Percentiles rank a stretch among this genome's conserved stretches.
Conservation (phyloP, 2,329 filamentous ascomycete genomes). For the Monosporascus cannonballus region DNA sequence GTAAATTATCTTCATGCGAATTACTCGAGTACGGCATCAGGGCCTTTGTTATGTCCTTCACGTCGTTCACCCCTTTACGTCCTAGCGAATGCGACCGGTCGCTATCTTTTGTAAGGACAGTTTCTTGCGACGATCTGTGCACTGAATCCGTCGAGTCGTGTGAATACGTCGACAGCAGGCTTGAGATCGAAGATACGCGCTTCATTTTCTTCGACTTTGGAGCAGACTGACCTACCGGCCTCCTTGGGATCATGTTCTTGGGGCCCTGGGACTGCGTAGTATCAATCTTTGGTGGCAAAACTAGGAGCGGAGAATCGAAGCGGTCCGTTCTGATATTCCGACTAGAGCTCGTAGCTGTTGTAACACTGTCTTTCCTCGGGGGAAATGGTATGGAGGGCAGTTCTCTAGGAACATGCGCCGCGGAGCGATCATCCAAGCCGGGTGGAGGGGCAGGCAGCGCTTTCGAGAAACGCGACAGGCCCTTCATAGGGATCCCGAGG, state of each 20-base stretch:
- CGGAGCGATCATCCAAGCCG: slow-evolving; percentile 11
- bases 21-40: slow-evolving; percentile 19
- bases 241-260: slow-evolving; percentile 30
- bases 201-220: slow-evolving; percentile 24
- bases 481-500: slow-evolving; percentile 31
- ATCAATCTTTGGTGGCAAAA: slow-evolving; percentile 22
- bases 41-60: slow-evolving; percentile 14
- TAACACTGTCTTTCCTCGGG: slow-evolving; percentile 21
- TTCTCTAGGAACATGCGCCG: slow-evolving; percentile 14
- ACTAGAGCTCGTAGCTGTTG: slow-evolving; percentile 12
- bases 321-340: slow-evolving; percentile 18
- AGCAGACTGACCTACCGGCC: slow-evolving; percentile 22
- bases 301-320: slow-evolving; percentile 25
- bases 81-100: slow-evolving; percentile 28
- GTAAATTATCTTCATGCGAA: slow-evolving; percentile 15
- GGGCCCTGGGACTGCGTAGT: slow-evolving; percentile 11
- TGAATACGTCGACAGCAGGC: slow-evolving; percentile 50
- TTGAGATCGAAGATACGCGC: slow-evolving; percentile 45
- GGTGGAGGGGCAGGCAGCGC: slow-evolving; percentile 47
- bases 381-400: slow-evolving; percentile 20
- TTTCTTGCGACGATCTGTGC: slow-evolving; percentile 35
- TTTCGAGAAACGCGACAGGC: slow-evolving; percentile 53
- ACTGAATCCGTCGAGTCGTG: slow-evolving; percentile 39
- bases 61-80: slow-evolving; percentile 15
- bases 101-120: slow-evolving; percentile 29